Percentiles rank a stretch among this genome's conserved stretches.
Conservation (phyloP, 805 yeast genomes). For the Helenozyma rhizophorensis region DNA sequence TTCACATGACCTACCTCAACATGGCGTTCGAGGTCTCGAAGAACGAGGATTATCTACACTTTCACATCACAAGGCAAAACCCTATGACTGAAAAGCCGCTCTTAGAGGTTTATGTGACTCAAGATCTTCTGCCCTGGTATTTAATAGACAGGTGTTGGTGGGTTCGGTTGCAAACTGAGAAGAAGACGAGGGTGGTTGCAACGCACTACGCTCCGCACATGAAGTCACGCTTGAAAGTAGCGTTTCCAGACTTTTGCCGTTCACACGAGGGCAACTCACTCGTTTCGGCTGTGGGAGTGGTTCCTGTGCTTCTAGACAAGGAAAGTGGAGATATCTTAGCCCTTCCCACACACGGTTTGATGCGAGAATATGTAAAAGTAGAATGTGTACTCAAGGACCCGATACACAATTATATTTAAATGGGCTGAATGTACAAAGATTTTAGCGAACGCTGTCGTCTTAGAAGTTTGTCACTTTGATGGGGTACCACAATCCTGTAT, state of each 20-base stretch:
- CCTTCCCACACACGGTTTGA: conserved; percentile 1
- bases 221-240: background rate
- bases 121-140: conserved; percentile 5
- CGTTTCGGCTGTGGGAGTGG: background rate
- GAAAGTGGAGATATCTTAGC: background rate
- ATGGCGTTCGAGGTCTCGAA: conserved; percentile 3
- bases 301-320: conserved; percentile 1
- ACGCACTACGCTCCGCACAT: conserved; percentile 1
- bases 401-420: no score
- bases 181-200: background rate
- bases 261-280: no score
- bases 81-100: conserved; percentile 1
- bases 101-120: background rate
- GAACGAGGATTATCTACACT: background rate
- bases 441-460: no score
- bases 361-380: background rate
- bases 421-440: no score
- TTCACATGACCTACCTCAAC: conserved; percentile 9
- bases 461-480: no score
- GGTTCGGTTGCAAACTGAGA: conserved; percentile 1
- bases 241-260: conserved; percentile 1
- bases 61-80: conserved; percentile 4
- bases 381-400: background rate
- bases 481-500: no score
- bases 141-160: conserved; percentile 15